phyloP scores from a whole-genome alignment of 805 yeast species.

The Candida xyloterini region DNA sequence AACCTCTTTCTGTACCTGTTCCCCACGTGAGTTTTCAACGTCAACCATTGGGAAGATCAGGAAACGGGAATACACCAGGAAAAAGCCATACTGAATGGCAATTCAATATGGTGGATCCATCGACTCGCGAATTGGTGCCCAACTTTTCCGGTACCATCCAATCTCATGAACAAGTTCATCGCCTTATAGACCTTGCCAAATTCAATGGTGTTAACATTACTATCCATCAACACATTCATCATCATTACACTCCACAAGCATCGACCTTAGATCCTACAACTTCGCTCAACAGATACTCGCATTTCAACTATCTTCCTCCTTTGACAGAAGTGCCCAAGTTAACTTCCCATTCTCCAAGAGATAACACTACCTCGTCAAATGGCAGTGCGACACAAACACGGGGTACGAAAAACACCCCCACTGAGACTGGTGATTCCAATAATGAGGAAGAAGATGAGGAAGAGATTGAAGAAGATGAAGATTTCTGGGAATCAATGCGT shows the following conservation, averaged over 20 bases:
- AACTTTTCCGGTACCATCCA: slow-evolving; percentile 47
- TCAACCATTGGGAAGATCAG: slow-evolving; percentile 17
- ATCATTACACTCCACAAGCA: slow-evolving; percentile 58
- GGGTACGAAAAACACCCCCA: slow-evolving; percentile 14
- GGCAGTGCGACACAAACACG: slow-evolving; percentile 18
- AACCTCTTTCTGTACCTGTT: background rate
- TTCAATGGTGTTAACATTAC: slow-evolving; percentile 56
- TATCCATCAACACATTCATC: slow-evolving; percentile 83
- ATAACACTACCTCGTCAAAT: slow-evolving; percentile 26
- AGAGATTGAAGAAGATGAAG: slow-evolving; percentile 57
- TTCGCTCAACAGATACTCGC: slow-evolving; percentile 57
- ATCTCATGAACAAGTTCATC: slow-evolving; percentile 52
- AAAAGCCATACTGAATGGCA: slow-evolving; percentile 55
- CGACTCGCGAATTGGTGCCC: slow-evolving; percentile 42
- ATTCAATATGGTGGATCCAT: slow-evolving; percentile 47
- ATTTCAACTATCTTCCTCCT: slow-evolving; percentile 73
- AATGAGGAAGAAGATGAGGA: slow-evolving; percentile 59
- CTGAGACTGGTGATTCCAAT: slow-evolving; percentile 28
- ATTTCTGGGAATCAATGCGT: slow-evolving; percentile 70
- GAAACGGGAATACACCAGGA: slow-evolving; percentile 17
- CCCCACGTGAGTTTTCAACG: slow-evolving; percentile 15
- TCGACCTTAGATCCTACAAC: slow-evolving; percentile 46
- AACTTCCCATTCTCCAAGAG: slow-evolving; percentile 53
- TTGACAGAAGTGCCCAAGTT: slow-evolving; percentile 67
- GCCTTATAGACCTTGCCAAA: slow-evolving; percentile 59